Percentiles rank a stretch among this genome's conserved stretches.
Conservation (phyloP, 73 alveolate species). For the Symbiodinium natans region DNA sequence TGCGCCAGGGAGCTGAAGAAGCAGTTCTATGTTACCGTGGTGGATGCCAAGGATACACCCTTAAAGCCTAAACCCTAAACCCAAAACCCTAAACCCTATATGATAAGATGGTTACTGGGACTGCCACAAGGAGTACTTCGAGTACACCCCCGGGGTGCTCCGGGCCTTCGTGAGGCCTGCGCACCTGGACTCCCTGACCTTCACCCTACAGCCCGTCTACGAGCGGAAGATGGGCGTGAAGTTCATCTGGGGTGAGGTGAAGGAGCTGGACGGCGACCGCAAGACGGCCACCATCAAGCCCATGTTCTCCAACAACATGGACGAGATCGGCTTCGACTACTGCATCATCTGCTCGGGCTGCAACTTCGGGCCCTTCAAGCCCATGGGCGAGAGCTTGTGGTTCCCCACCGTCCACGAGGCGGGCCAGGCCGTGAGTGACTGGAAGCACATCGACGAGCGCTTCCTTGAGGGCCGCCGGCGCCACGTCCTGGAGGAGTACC, state of each 20-base stretch:
- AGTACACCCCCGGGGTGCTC: conserved; percentile 81
- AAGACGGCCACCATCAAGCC: conserved; percentile 41
- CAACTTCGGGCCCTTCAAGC: conserved; percentile 93
- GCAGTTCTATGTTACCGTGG: conserved; percentile 47
- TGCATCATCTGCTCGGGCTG: conserved; percentile 91
- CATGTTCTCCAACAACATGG: conserved; percentile 80
- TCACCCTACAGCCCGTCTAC: conserved; percentile 60
- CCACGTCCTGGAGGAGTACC: conserved; percentile 53
- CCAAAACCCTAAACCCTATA: too few relatives aligned
- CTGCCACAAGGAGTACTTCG: conserved; percentile 80
- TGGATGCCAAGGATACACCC: too few relatives aligned
- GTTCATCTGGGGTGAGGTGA: conserved; percentile 84
- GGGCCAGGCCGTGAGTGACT: conserved; percentile 48
- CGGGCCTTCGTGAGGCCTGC: conserved; percentile 86
- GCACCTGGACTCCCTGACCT: conserved; percentile 70
- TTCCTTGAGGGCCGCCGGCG: conserved; percentile 93
- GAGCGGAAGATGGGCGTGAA: conserved; percentile 92
- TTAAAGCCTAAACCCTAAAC: too few relatives aligned
- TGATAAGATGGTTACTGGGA: not conserved
- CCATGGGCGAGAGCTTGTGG: conserved; percentile 93
- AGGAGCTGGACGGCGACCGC: conserved; percentile 57
- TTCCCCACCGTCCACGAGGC: conserved; percentile 88
- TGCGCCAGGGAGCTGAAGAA: conserved; percentile 74
- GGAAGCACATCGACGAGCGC: conserved; percentile 94
- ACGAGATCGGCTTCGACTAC: conserved; percentile 76